Percentiles rank a stretch among this genome's conserved stretches.
phyloP scores from a whole-genome alignment of 176 grass and related monocot genomes.

The bread wheat (Triticum aestivum) region DNA sequence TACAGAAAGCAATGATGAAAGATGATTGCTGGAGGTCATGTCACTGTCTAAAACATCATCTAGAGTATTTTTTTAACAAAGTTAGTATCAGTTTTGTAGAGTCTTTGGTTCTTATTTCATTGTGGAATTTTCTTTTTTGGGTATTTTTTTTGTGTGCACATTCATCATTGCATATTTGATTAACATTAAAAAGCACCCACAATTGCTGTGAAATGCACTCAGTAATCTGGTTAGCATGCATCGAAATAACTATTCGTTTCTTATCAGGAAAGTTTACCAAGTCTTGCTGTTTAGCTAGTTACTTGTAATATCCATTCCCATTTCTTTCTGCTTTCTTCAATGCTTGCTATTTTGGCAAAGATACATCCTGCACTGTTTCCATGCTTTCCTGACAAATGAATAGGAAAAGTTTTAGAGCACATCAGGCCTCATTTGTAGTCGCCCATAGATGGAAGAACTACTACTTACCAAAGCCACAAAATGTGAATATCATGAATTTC shows the following conservation, averaged over 20 bases:
- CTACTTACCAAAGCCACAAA: too few species aligned
- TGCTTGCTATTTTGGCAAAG: neutral
- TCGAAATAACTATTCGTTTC: neutral
- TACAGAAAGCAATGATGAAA: neutral
- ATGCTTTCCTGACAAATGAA: neutral
- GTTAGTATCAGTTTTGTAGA: neutral
- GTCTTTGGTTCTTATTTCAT: neutral
- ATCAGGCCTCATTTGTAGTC: too few species aligned
- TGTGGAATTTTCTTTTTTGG: neutral
- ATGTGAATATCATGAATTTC: too few species aligned
- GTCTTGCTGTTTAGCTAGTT: neutral
- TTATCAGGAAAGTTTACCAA: neutral
- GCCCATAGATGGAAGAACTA: too few species aligned
- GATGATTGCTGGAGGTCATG: neutral
- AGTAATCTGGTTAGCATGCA: neutral
- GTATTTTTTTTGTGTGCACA: too few species aligned
- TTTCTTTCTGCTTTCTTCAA: neutral
- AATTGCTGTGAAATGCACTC: neutral
- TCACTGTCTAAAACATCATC: neutral
- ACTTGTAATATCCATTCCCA: neutral
- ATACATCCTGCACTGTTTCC: neutral
- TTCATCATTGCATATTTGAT: neutral
- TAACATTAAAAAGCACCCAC: neutral
- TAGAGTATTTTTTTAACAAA: neutral
- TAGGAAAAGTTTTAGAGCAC: too few species aligned